Conservation (phyloP, 2,329 filamentous ascomycete genomes). For the Claviceps pazoutovae region DNA sequence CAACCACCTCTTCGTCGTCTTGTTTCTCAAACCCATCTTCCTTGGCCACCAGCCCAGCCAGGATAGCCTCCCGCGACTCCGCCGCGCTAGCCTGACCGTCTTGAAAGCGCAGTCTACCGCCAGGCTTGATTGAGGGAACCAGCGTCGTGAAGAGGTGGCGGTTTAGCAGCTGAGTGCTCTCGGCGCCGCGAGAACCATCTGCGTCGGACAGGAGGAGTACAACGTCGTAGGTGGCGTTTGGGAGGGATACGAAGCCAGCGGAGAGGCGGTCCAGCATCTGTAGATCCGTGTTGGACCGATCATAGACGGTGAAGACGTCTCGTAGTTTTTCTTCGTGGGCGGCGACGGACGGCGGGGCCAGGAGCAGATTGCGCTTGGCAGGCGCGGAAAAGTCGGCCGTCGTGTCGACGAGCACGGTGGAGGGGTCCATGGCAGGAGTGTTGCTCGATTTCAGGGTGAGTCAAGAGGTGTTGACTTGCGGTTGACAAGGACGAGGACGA, state of each 20-base stretch:
- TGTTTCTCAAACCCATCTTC: constrained; percentile 61
- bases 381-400: constrained; percentile 37
- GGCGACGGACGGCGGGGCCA: constrained; percentile 82
- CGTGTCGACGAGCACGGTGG: constrained; percentile 39
- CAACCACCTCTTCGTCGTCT: constrained; percentile 43
- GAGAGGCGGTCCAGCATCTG: constrained; percentile 96
- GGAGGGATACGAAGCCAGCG: constrained; percentile 65
- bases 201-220: constrained; percentile 73
- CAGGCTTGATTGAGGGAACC: constrained; percentile 55
- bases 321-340: constrained; percentile 69
- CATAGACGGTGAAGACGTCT: constrained; percentile 54
- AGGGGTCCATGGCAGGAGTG: constrained; percentile 31
- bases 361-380: constrained; percentile 54
- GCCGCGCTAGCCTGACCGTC: constrained; percentile 41
- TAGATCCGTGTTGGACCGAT: constrained; percentile 67
- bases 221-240: constrained; percentile 64
- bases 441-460: not conserved
- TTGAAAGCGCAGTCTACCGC: constrained; percentile 55
- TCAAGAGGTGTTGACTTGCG: no score
- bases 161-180: constrained; percentile 47
- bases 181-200: constrained; percentile 46
- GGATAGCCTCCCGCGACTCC: constrained; percentile 61
- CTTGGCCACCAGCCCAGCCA: constrained; percentile 61
- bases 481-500: no score
- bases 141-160: constrained; percentile 56